Evolutionary conservation across 2,329 filamentous ascomycete species (phyloP).

Genomic region (Chaetomiaceae sp.): DNA sequence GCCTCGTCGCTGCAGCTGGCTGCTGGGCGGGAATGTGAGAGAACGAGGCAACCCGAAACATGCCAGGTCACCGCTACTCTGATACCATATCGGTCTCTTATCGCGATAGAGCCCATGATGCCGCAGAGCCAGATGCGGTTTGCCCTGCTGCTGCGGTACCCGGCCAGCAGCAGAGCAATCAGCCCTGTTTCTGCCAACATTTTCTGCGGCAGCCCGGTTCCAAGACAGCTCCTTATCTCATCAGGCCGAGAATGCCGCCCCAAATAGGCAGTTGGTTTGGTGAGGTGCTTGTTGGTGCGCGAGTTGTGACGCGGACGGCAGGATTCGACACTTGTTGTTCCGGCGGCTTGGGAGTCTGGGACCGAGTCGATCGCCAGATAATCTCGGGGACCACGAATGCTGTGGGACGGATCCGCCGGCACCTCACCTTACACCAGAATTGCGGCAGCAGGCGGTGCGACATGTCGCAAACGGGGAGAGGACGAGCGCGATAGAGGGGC

Average conservation of each 20-base stretch:
- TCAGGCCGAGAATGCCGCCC: not conserved
- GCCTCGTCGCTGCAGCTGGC: conserved; percentile 2
- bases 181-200: not conserved
- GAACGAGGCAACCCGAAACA: not conserved
- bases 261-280: not conserved
- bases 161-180: not conserved
- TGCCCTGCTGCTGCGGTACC: conserved; percentile 8
- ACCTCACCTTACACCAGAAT: conserved; percentile 12
- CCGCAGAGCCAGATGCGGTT: not conserved
- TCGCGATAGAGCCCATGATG: conserved; percentile 1
- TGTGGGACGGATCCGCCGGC: conserved; percentile 20
- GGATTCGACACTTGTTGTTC: conserved; percentile 1
- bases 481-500: not conserved
- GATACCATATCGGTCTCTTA: conserved; percentile 14
- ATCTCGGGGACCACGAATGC: conserved; percentile 4
- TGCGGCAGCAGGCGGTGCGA: not conserved
- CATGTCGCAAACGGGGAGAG: not conserved
- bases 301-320: not conserved
- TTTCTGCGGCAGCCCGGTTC: not conserved
- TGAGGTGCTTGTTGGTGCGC: not conserved
- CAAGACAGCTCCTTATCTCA: not conserved
- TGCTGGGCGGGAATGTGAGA: conserved; percentile 1
- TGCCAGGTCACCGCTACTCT: conserved; percentile 17
- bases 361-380: conserved; percentile 15
- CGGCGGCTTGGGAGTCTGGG: conserved; percentile 14